Conservation (phyloP, 257 asterid genomes). For the Paulownia fortunei region DNA sequence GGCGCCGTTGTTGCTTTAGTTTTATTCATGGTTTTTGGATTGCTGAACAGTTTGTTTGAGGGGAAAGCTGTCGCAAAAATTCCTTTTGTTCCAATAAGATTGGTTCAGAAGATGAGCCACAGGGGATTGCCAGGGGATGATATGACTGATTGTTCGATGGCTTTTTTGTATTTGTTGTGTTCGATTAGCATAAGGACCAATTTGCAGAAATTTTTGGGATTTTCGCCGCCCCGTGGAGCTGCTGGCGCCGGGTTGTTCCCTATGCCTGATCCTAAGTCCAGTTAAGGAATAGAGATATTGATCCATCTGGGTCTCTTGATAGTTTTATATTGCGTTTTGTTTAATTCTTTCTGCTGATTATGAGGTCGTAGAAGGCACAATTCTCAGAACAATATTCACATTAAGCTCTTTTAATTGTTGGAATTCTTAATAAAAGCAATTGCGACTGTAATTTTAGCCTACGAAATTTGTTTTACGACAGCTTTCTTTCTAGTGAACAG, state of each 20-base stretch:
- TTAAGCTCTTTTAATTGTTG: too few species aligned
- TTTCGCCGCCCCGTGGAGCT: constrained; percentile 97
- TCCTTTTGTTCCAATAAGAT: constrained; percentile 75
- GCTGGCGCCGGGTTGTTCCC: constrained; percentile 91
- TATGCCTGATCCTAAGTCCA: constrained; percentile 82
- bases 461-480: neutral
- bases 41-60: constrained; percentile 82
- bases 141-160: constrained; percentile 99
- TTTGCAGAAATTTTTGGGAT: constrained; percentile 92
- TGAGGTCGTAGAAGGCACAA: constrained; percentile 3
- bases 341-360: neutral
- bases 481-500: neutral
- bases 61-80: constrained; percentile 88
- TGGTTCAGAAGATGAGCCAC: constrained; percentile 99
- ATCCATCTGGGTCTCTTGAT: constrained; percentile 10
- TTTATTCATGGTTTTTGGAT: constrained; percentile 82
- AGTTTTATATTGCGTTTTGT: neutral
- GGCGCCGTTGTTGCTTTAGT: constrained; percentile 92
- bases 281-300: constrained; percentile 36
- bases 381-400: too few species aligned
- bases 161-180: constrained; percentile 83
- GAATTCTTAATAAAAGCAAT: too few species aligned
- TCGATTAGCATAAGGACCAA: constrained; percentile 94
- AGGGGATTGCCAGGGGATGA: constrained; percentile 86
- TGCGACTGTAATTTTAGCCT: too few species aligned